Conservation (phyloP, 768 basidiomycete genomes). For the Roridomyces roridus region DNA sequence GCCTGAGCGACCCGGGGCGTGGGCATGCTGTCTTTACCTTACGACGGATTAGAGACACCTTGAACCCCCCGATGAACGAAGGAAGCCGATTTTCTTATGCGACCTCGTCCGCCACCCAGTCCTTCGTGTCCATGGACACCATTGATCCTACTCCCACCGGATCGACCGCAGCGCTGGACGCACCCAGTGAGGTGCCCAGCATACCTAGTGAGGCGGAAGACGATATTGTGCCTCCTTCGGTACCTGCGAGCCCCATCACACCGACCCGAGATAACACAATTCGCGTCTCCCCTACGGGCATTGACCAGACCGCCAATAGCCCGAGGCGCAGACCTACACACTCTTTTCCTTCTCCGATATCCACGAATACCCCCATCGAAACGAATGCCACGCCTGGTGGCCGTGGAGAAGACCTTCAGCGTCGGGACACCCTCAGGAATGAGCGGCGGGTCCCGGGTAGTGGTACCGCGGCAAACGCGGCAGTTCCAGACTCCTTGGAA, state of each 20-base stretch:
- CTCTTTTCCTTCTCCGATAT: neutral
- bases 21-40: constrained; percentile 15
- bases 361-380: neutral
- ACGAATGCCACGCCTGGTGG: neutral
- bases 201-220: neutral
- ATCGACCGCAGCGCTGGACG: constrained; percentile 2
- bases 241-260: neutral
- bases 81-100: constrained; percentile 14
- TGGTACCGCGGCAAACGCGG: no score
- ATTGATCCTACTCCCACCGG: constrained; percentile 8
- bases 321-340: constrained; percentile 6
- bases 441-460: neutral
- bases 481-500: no score
- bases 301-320: neutral
- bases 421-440: neutral
- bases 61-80: constrained; percentile 13
- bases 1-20: constrained; percentile 20
- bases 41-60: neutral
- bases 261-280: constrained; percentile 9
- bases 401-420: neutral
- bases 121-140: constrained; percentile 20
- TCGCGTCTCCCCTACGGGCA: neutral
- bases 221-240: neutral
- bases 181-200: constrained; percentile 7
- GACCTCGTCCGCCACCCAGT: constrained; percentile 24